Evolutionary conservation across 768 basidiomycete genomes (phyloP).

Genomic region (Termitomyces bulborhizus): DNA sequence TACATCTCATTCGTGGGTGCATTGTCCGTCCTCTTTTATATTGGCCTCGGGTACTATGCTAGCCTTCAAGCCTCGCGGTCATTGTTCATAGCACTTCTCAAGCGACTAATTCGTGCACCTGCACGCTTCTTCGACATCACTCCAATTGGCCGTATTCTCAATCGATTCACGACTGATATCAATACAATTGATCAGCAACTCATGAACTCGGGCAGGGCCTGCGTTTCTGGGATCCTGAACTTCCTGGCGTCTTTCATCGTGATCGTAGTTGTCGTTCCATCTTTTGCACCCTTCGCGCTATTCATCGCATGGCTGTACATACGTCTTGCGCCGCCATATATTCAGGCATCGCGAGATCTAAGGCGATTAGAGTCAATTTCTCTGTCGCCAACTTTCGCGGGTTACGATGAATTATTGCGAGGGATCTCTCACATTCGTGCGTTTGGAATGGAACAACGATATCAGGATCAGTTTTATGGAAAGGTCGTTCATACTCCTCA

Average conservation of each 20-base stretch:
- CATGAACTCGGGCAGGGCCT: slow-evolving; percentile 47
- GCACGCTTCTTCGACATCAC: slow-evolving; percentile 69
- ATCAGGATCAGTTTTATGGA: slow-evolving; percentile 56
- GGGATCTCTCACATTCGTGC: slow-evolving; percentile 66
- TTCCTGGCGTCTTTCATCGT: slow-evolving; percentile 61
- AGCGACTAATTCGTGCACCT: slow-evolving; percentile 53
- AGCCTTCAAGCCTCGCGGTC: slow-evolving; percentile 61
- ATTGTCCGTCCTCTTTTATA: slow-evolving; percentile 44
- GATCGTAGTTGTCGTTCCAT: slow-evolving; percentile 56
- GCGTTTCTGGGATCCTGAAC: slow-evolving; percentile 50
- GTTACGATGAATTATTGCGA: slow-evolving; percentile 63
- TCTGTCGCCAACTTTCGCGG: slow-evolving; percentile 66
- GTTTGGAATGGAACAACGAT: slow-evolving; percentile 64
- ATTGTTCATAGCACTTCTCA: slow-evolving; percentile 50
- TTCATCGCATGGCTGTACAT: slow-evolving; percentile 68
- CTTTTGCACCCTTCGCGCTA: slow-evolving; percentile 59
- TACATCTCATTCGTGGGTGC: slow-evolving; percentile 58
- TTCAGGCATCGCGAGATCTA: slow-evolving; percentile 60
- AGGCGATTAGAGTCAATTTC: slow-evolving; percentile 61
- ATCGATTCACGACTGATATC: slow-evolving; percentile 75
- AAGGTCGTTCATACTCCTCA: slow-evolving; percentile 28
- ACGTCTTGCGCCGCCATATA: slow-evolving; percentile 54
- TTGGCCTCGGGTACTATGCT: slow-evolving; percentile 61
- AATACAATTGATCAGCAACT: slow-evolving; percentile 65
- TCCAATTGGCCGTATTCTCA: slow-evolving; percentile 72